A percentile compares a stretch with the other conserved stretches of the same genome.
phyloP scores from a whole-genome alignment of 2,329 filamentous ascomycete species.

The Colletotrichum lentis region DNA sequence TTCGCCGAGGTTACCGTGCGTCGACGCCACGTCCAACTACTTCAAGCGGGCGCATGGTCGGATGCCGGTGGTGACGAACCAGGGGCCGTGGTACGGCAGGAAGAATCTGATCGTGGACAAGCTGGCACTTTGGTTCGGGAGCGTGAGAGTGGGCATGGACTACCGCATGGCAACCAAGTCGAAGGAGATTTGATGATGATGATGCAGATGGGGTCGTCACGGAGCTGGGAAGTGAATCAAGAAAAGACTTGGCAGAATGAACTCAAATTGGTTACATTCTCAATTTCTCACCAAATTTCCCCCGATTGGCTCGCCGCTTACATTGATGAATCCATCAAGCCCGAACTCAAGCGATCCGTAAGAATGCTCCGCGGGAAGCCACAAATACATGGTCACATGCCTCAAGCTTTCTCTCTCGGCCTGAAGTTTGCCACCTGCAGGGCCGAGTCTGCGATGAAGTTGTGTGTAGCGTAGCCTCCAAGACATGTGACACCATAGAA shows the following conservation, averaged over 20 bases:
- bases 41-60: slow-evolving; percentile 48
- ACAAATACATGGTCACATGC: neutral
- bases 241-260: neutral
- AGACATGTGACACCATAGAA: no score
- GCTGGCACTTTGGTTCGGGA: slow-evolving; percentile 45
- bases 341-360: neutral
- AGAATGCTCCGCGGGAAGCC: neutral
- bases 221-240: neutral
- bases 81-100: slow-evolving; percentile 50
- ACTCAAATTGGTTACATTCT: neutral
- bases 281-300: neutral
- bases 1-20: slow-evolving; percentile 41
- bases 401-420: neutral
- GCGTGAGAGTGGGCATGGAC: slow-evolving; percentile 45
- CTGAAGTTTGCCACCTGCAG: neutral
- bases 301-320: neutral
- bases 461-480: no score
- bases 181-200: slow-evolving; percentile 41
- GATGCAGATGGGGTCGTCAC: neutral
- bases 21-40: slow-evolving; percentile 46
- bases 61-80: slow-evolving; percentile 49
- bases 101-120: slow-evolving; percentile 45
- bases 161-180: slow-evolving; percentile 41
- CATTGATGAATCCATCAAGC: neutral
- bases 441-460: neutral